Percentiles rank a stretch among this genome's conserved stretches.
These are phyloP conservation scores for Castanea mollissima DNA, from an alignment of 306 rosid species.

Conservation along the genomic window DNA sequence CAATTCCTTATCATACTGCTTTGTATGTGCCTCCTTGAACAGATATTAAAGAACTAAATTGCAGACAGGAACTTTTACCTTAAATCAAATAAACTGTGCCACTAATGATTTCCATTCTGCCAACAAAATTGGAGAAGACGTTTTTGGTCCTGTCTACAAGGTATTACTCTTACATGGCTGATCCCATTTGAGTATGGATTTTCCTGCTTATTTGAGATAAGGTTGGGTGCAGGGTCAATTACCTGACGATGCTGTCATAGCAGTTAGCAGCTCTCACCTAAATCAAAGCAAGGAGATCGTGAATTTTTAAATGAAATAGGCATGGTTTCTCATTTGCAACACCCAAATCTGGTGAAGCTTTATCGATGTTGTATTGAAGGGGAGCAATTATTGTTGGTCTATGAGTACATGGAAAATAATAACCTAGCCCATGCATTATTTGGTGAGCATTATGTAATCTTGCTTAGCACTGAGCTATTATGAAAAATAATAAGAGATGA, in stretches of 20 bases:
- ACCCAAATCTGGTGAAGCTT: constrained; percentile 80
- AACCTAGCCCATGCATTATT: constrained; percentile 66
- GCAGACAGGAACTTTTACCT: constrained; percentile 52
- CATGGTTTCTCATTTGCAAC: constrained; percentile 64
- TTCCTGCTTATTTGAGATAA: constrained; percentile 14
- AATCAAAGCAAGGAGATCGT: constrained; percentile 71
- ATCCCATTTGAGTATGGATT: constrained; percentile 8
- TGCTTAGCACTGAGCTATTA: neutral
- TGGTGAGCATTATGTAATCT: constrained; percentile 38
- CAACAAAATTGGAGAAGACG: constrained; percentile 76
- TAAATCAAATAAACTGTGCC: constrained; percentile 56
- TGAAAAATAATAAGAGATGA: neutral
- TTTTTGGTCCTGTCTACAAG: constrained; percentile 74
- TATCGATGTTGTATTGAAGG: constrained; percentile 70
- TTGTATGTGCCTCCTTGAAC: constrained; percentile 22
- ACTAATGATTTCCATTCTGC: constrained; percentile 45
- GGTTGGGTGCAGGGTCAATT: constrained; percentile 52
- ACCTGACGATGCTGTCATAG: constrained; percentile 60
- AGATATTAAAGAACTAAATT: constrained; percentile 33
- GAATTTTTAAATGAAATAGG: constrained; percentile 79
- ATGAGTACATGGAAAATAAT: constrained; percentile 78
- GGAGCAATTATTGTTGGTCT: constrained; percentile 59
- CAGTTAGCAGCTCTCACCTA: constrained; percentile 72
- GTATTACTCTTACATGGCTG: constrained; percentile 19
- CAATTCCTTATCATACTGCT: neutral